These are phyloP conservation scores for Nemania serpens DNA, from an alignment of 2,329 filamentous ascomycete species.

Conservation along the genomic window DNA sequence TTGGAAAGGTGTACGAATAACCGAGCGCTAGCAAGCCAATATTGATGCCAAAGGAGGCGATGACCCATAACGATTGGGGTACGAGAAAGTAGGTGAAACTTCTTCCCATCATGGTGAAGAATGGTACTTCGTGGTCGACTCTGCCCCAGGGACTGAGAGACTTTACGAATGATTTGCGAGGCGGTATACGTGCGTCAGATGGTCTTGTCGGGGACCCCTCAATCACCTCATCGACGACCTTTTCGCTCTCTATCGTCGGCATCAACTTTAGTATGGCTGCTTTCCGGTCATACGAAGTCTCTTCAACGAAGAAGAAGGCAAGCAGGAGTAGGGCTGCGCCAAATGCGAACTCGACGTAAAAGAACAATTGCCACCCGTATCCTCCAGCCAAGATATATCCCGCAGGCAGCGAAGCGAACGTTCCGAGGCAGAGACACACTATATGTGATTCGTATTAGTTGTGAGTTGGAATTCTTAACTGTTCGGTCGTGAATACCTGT, in stretches of 20 bases:
- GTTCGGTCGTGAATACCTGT: constrained; percentile 46
- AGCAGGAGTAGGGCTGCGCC: constrained; percentile 49
- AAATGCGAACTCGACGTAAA: constrained; percentile 65
- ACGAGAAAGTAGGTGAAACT: constrained; percentile 52
- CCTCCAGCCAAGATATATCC: constrained; percentile 65
- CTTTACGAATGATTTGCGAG: constrained; percentile 45
- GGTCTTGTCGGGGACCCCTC: background rate
- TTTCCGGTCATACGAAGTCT: constrained; percentile 51
- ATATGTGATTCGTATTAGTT: background rate
- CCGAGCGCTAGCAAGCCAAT: constrained; percentile 51
- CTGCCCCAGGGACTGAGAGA: constrained; percentile 48
- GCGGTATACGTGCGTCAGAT: constrained; percentile 33
- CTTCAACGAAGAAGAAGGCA: constrained; percentile 59
- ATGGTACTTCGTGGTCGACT: constrained; percentile 47
- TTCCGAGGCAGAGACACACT: constrained; percentile 61
- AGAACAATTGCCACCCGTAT: constrained; percentile 64
- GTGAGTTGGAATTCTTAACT: background rate
- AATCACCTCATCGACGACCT: constrained; percentile 23
- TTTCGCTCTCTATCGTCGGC: constrained; percentile 34
- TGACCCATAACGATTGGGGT: constrained; percentile 52
- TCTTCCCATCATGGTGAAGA: constrained; percentile 49
- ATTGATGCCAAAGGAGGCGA: constrained; percentile 52
- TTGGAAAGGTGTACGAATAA: constrained; percentile 54
- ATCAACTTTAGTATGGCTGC: constrained; percentile 25
- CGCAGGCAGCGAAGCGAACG: constrained; percentile 61